phyloP scores from a whole-genome alignment of 2,329 filamentous ascomycete species.

The Neurospora sp. region DNA sequence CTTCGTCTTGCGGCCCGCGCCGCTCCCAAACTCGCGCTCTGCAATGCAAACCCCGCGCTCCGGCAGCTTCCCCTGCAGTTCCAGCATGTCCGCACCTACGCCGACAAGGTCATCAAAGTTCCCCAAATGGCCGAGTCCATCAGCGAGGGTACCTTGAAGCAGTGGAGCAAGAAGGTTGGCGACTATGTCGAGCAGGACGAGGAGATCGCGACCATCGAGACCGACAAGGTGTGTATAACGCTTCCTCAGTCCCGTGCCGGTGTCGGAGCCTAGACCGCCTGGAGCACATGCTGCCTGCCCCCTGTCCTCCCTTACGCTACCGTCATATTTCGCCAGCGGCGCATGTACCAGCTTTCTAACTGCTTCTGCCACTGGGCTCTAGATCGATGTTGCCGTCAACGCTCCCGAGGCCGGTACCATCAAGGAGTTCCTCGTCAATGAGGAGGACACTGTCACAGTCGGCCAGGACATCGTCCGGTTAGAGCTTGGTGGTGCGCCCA shows the following conservation, averaged over 20 bases:
- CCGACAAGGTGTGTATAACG: constrained; percentile 66
- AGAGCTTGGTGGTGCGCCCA: constrained; percentile 61
- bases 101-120: constrained; percentile 83
- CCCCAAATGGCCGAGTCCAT: constrained; percentile 99
- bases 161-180: constrained; percentile 85
- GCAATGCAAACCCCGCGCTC: constrained; percentile 14
- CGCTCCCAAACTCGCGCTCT: constrained; percentile 14
- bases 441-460: constrained; percentile 91
- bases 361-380: neutral
- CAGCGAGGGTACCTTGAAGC: constrained; percentile 91
- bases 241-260: neutral
- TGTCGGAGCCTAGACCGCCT: neutral
- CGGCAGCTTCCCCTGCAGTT: constrained; percentile 38
- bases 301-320: neutral
- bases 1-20: constrained; percentile 17
- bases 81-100: constrained; percentile 52
- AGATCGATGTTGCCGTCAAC: constrained; percentile 97
- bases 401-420: constrained; percentile 83
- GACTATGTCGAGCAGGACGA: constrained; percentile 93
- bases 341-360: neutral
- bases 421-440: constrained; percentile 81
- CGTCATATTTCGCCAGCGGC: neutral
- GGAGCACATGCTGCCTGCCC: neutral
- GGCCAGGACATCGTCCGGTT: constrained; percentile 84
- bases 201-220: constrained; percentile 97